Evolutionary conservation across 169 alveolate genomes (phyloP), one percentile per base, ranked within the genome.

Genomic region (Cryptosporidium felis): DNA sequence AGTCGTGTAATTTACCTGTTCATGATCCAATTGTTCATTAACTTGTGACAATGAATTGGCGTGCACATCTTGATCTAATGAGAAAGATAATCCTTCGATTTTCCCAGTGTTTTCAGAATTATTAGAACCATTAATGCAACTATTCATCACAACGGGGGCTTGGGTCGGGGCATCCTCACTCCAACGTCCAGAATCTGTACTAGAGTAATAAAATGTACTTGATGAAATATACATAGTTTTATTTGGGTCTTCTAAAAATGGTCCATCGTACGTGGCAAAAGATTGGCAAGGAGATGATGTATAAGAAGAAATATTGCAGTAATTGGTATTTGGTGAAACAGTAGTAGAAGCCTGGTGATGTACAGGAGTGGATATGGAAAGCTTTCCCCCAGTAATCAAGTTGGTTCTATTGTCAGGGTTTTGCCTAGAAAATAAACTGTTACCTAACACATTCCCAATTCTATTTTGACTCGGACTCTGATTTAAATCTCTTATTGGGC

Each of bases 271-370:
- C 16, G 85, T 26, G 18, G 85, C 10, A 41, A 74, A 74, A 23
- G 85, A 74, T 18, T 74, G 85, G 44, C 85, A 74, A 3, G 85
- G 85, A 9, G 85, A 74, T 0, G 85, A 74, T 2, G 85, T 58
- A 34, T 74, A 74, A 26, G 82, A 66, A 53, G 85, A 74, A 16
- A 74, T 51, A 49, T 74, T 74, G 56, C 85, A 74, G 41, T 74
- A 74, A 53, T 74, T 74, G 32, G 85, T 74, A n/a, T 74, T 74
- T 0, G 85, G 85, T 10, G 85, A 74, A 49, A 74, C 85, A 4
- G 85, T 74, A 18, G 85, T 74, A 21, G 85, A 74, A 23, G 63
- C 32, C 42, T 74, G 85, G 10, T 74, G 85, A 40, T 74, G 85
- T 5, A 74, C 85, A 10, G 85, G 85, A 3, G 85, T 74, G 10